Evolutionary conservation across 108 stramenopile species (phyloP).

Genomic region (Chaetoceros muelleri): DNA sequence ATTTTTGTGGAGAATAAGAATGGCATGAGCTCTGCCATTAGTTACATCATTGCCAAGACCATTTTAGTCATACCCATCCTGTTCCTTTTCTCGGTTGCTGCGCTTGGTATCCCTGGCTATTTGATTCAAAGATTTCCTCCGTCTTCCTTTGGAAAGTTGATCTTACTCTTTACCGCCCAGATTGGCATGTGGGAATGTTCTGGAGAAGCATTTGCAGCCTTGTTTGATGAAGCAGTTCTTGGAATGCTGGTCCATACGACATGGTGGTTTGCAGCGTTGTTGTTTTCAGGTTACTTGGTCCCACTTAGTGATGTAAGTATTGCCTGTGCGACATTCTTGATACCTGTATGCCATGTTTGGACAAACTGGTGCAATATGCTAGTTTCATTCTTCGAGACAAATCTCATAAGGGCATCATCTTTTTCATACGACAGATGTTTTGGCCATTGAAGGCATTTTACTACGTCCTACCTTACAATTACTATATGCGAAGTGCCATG

Average conservation of each 20-base stretch:
- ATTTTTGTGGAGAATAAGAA: constrained; percentile 22
- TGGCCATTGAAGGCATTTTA: constrained; percentile 17
- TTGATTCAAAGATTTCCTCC: constrained; percentile 7
- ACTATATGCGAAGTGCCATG: constrained; percentile 13
- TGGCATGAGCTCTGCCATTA: constrained; percentile 14
- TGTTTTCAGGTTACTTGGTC: constrained; percentile 25
- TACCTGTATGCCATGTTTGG: too few relatives aligned
- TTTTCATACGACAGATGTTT: too few relatives aligned
- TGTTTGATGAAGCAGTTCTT: constrained; percentile 17
- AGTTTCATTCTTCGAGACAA: too few relatives aligned
- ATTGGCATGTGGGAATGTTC: constrained; percentile 15
- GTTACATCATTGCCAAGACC: constrained; percentile 20
- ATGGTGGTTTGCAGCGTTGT: constrained; percentile 25
- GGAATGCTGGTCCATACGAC: constrained; percentile 25
- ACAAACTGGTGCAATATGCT: too few relatives aligned
- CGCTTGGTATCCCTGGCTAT: constrained; percentile 18
- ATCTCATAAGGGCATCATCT: too few relatives aligned
- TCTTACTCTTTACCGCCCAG: constrained; percentile 3
- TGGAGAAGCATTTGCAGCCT: constrained; percentile 20
- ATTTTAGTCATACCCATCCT: constrained; percentile 23
- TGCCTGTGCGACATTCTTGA: too few relatives aligned
- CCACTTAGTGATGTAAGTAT: constrained; percentile 3
- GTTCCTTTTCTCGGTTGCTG: constrained; percentile 17
- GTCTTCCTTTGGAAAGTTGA: background rate
- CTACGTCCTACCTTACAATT: constrained; percentile 16